Percentiles rank a stretch among this genome's conserved stretches.
Evolutionary conservation across 495 filamentous ascomycete genomes (phyloP).

Genomic region (Penicillium atrosanguineum): DNA sequence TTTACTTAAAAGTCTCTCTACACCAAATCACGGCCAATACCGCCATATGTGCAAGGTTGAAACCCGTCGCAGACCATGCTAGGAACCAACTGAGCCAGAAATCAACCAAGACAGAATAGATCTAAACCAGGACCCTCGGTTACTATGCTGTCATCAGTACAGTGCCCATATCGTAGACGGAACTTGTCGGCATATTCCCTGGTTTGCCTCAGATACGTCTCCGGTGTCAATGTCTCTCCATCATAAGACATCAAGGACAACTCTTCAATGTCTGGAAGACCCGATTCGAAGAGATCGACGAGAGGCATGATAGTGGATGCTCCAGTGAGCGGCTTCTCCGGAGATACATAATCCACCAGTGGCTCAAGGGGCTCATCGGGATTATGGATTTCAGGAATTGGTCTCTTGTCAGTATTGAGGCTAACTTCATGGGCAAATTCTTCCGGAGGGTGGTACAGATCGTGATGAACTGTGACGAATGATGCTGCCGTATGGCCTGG

Average conservation of each 20-base stretch:
- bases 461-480: slow-evolving; percentile 68
- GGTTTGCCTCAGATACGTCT: slow-evolving; percentile 15
- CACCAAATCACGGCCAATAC: no score
- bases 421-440: slow-evolving; percentile 39
- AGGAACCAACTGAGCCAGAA: background rate
- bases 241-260: slow-evolving; percentile 39
- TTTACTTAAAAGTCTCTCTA: background rate
- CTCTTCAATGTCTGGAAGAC: slow-evolving; percentile 30
- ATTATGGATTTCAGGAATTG: slow-evolving; percentile 7
- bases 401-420: background rate
- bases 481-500: slow-evolving; percentile 37
- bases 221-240: slow-evolving; percentile 24
- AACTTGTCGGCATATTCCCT: slow-evolving; percentile 34
- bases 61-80: background rate
- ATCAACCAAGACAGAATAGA: slow-evolving; percentile 32
- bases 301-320: slow-evolving; percentile 30
- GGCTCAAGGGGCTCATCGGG: slow-evolving; percentile 4
- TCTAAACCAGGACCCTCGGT: slow-evolving; percentile 17
- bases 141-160: slow-evolving; percentile 13
- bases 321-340: slow-evolving; percentile 21
- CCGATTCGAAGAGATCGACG: slow-evolving; percentile 30
- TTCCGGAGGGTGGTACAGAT: slow-evolving; percentile 68
- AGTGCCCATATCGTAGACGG: slow-evolving; percentile 35
- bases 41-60: background rate
- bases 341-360: slow-evolving; percentile 7